Base-by-base conservation (phyloP, 2,329 filamentous ascomycete genomes). In the Exophiala bonariae region DNA sequence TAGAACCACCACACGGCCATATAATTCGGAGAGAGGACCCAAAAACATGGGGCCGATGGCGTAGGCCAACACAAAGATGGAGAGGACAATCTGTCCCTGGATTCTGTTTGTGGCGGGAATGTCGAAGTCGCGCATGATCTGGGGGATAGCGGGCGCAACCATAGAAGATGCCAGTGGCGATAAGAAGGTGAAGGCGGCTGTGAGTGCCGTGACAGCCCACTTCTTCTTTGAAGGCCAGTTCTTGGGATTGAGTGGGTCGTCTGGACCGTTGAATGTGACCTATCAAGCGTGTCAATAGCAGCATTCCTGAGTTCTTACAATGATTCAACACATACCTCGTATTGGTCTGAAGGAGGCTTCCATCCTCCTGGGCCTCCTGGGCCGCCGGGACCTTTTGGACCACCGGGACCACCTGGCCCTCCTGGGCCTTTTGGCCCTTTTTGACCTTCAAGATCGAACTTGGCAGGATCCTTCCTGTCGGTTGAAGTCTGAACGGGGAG, bases 101-200 rank as follows among this genome's bases (percentile, higher is more conserved):
- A 77, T 68, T 32, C 63, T 59, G 41, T 70, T 69, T 1, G 66
- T 63, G 17, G 22, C 17, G 13, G 42, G 39, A 36, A 84, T 80
- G 49, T 75, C 51, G 34, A 85, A 72, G 19, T 85, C 79, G 1
- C 60, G 56, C 14, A 73, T 69, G 42, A 86, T 80, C 2, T 71
- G 63, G 7, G 63, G 62, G 31, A 86, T 59, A 1, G 73, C 76
- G 0, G 78, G 78, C 0, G 77, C 74, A 2, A 80, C 62, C 75
- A 86, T 84, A 33, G 79, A 80, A 4, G 79, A 82, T 2, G 82
- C 79, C 28, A 86, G 78, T 0, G 83, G 82, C 3, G 80, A 81
- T 49, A 85, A 78, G 57, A 85, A 75, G 2, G 80, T 82, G 61
- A 82, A 82, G 39, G 71, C 67, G 1, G 81, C 75, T 22, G 83